phyloP scores from a whole-genome alignment of 2,329 filamentous ascomycete species.

The Ambrosiella xylebori region DNA sequence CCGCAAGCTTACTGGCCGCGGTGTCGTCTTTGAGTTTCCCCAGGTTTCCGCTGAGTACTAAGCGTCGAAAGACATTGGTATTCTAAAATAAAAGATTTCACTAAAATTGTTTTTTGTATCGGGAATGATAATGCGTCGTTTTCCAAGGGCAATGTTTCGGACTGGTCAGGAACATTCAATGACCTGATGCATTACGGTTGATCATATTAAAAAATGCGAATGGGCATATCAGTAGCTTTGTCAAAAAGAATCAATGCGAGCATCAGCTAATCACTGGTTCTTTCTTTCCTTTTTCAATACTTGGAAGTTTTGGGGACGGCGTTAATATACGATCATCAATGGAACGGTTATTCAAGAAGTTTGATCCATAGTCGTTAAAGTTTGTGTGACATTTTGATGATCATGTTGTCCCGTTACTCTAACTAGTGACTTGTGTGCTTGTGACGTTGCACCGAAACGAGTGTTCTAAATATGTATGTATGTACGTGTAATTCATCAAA shows the following conservation, averaged over 20 bases:
- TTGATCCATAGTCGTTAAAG: background rate
- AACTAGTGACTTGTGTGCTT: no score
- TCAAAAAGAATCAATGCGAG: constrained; percentile 12
- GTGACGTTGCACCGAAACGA: no score
- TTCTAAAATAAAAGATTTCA: constrained; percentile 5
- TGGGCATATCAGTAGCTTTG: constrained; percentile 13
- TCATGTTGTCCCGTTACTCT: background rate
- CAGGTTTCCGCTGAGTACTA: constrained; percentile 72
- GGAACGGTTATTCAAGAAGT: background rate
- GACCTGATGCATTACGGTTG: constrained; percentile 5
- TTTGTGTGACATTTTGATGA: background rate
- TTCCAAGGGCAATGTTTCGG: constrained; percentile 4
- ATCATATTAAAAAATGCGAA: constrained; percentile 3
- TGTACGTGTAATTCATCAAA: background rate
- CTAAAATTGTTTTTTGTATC: constrained; percentile 9
- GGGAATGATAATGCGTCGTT: constrained; percentile 5
- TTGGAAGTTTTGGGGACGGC: background rate
- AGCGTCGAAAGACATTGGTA: constrained; percentile 19
- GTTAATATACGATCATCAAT: background rate
- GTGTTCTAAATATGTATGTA: background rate
- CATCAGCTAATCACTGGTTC: constrained; percentile 13
- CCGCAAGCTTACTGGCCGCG: constrained; percentile 90
- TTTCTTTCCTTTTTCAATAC: constrained; percentile 13
- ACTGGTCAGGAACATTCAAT: constrained; percentile 6
- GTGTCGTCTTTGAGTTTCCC: constrained; percentile 97